A percentile compares a stretch with the other conserved stretches of the same genome.
Conservation (phyloP, 2,329 filamentous ascomycete genomes). For the Exophiala sp. region DNA sequence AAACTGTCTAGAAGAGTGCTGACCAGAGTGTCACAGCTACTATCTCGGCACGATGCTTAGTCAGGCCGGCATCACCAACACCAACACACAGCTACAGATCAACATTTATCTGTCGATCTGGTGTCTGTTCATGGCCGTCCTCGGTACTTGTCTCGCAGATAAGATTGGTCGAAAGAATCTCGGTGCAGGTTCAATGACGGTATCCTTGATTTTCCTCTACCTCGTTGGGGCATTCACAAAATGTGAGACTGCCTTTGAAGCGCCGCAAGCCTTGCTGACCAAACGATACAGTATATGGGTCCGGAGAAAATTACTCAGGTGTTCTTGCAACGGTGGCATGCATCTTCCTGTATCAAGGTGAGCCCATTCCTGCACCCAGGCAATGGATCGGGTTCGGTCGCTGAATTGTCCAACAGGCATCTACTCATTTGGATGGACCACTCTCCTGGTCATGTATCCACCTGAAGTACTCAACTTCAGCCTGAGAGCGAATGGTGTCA, state of each 20-base stretch:
- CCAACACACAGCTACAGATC: constrained; percentile 43
- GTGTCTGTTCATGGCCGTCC: constrained; percentile 43
- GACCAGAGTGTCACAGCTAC: constrained; percentile 29
- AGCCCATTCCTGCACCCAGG: constrained; percentile 30
- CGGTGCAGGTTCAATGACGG: constrained; percentile 31
- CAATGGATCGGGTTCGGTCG: background rate
- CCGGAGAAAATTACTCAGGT: constrained; percentile 36
- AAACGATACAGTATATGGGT: constrained; percentile 30
- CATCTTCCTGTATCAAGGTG: constrained; percentile 35
- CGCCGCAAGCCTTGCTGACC: background rate
- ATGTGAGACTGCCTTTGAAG: background rate
- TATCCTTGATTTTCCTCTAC: constrained; percentile 46
- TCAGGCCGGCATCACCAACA: constrained; percentile 45
- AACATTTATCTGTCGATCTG: constrained; percentile 52
- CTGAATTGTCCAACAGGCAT: constrained; percentile 52
- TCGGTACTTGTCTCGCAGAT: constrained; percentile 44
- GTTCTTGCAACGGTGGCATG: constrained; percentile 39
- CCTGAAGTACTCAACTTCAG: constrained; percentile 34
- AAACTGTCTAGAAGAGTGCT: constrained; percentile 32
- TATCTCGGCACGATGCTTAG: constrained; percentile 44
- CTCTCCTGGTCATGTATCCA: constrained; percentile 43
- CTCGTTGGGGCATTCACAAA: constrained; percentile 52
- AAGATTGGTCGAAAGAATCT: constrained; percentile 43
- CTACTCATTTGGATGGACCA: constrained; percentile 51
- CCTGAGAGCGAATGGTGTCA: constrained; percentile 31